phyloP scores from a whole-genome alignment of 2,329 filamentous ascomycete genomes.

The Talaromyces pinophilus region DNA sequence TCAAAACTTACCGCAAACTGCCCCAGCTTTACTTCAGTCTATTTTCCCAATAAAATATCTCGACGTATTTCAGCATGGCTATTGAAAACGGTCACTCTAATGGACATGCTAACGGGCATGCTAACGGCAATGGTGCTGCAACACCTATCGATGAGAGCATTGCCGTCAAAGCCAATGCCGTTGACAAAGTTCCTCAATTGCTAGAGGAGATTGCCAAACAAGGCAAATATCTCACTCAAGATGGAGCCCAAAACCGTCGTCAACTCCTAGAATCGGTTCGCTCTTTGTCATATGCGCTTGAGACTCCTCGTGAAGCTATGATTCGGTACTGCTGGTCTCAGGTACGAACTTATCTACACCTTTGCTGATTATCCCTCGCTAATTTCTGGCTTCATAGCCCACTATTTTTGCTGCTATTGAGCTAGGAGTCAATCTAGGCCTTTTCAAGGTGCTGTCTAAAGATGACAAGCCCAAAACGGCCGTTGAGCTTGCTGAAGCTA shows the following conservation, averaged over 20 bases:
- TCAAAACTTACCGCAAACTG: neutral
- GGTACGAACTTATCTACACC: constrained; percentile 21
- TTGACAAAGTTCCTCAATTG: constrained; percentile 26
- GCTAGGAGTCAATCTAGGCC: constrained; percentile 23
- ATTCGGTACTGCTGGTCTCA: constrained; percentile 33
- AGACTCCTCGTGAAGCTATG: constrained; percentile 35
- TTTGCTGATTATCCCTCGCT: neutral
- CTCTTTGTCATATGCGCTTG: constrained; percentile 31
- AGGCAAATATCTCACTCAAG: constrained; percentile 24
- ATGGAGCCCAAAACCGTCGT: constrained; percentile 26
- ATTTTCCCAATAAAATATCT: neutral
- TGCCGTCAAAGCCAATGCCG: constrained; percentile 25
- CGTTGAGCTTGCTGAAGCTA: constrained; percentile 22
- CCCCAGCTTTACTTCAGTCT: neutral
- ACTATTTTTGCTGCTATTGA: constrained; percentile 25
- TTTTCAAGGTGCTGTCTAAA: constrained; percentile 24
- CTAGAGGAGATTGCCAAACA: constrained; percentile 26
- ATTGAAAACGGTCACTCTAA: constrained; percentile 13
- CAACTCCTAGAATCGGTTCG: constrained; percentile 32
- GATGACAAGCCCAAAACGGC: constrained; percentile 25
- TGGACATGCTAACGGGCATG: neutral
- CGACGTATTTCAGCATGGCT: constrained; percentile 9
- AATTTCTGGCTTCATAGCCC: constrained; percentile 1
- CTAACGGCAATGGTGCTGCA: constrained; percentile 5
- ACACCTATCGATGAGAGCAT: constrained; percentile 21